Evolutionary conservation across 129 eudicot species (phyloP).

Genomic region (Glebionis coronaria): DNA sequence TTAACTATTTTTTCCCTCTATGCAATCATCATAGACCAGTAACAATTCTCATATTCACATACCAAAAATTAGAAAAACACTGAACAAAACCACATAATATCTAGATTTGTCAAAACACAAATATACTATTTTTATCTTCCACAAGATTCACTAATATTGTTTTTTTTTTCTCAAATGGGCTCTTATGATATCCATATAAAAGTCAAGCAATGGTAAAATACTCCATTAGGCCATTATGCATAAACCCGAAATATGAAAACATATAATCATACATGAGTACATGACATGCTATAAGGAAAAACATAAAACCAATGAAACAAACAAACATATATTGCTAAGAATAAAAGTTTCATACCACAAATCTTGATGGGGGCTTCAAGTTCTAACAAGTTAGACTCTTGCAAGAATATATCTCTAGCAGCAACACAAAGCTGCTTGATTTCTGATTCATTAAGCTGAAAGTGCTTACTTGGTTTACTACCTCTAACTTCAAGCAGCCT

Average conservation of each 20-base stretch:
- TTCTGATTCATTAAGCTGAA: slow-evolving; percentile 50
- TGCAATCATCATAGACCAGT: too few relatives aligned
- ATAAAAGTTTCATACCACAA: slow-evolving; percentile 37
- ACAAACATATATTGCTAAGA: neutral
- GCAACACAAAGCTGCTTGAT: slow-evolving; percentile 47
- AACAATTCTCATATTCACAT: too few relatives aligned
- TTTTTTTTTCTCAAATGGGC: too few relatives aligned
- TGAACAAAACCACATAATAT: too few relatives aligned
- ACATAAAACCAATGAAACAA: slow-evolving; percentile 2
- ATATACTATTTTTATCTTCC: too few relatives aligned
- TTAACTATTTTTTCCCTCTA: too few relatives aligned
- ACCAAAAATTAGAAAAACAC: too few relatives aligned
- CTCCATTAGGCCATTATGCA: too few relatives aligned
- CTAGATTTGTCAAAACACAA: too few relatives aligned
- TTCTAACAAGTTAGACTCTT: slow-evolving; percentile 42
- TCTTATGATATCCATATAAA: too few relatives aligned
- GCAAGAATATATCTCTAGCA: slow-evolving; percentile 44
- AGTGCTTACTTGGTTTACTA: slow-evolving; percentile 40
- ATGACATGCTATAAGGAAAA: neutral
- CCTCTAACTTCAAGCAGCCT: slow-evolving; percentile 41
- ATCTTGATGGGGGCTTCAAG: slow-evolving; percentile 59
- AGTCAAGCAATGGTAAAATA: too few relatives aligned
- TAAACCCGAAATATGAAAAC: neutral
- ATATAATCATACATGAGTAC: slow-evolving; percentile 14
- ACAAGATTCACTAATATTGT: too few relatives aligned